Evolutionary conservation across 768 basidiomycete genomes (phyloP), one percentile per base, ranked within the genome.

Genomic region (Suillus luteus): DNA sequence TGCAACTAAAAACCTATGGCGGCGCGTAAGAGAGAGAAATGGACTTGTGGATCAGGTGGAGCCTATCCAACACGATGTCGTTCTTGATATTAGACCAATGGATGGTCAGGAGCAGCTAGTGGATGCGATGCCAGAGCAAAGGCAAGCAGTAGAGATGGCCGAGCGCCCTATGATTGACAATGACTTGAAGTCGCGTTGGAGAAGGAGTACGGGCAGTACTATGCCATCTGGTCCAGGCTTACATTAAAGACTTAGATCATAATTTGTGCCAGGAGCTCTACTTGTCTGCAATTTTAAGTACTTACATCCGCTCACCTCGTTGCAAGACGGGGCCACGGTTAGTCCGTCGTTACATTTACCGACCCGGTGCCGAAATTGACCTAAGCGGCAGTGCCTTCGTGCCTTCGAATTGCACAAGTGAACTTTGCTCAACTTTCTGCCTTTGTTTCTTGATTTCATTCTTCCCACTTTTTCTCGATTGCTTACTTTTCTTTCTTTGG

Each of bases 151-250:
- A 57, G 43, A 37, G 27, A 33, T 22, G 19, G 37, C 48, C 48
- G 72, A 64, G 65, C 70, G 70, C 68, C 55, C 73, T 64, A 62
- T 63, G 72, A 62, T 52, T 40, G 55, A 55, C 52, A 24, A 35
- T 19, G 64, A 49, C 49, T 27, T 49, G 49, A 49, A 58, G 33
- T 55, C 44, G 46, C 62, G 38, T 12, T 22, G 59, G 51, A 70
- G 75, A 52, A 74, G 57, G 51, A 77, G 65, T 14, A 73, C 75
- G 2, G 67, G 68, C 7, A 49, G 48, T 15, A 74, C 68, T 57
- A 27, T 70, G 57, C 48, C 67, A 5, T 37, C 43, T 8, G 15
- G 62, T 49, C 91, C 91, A 92, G 92, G 55, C 15, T 40, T 57
- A 57, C 38, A 57, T 27, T 57, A 17, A 57, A n/a, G 35, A 35